These are phyloP conservation scores for Trametes villosa DNA, from an alignment of 768 basidiomycete species.

Conservation along the genomic window DNA sequence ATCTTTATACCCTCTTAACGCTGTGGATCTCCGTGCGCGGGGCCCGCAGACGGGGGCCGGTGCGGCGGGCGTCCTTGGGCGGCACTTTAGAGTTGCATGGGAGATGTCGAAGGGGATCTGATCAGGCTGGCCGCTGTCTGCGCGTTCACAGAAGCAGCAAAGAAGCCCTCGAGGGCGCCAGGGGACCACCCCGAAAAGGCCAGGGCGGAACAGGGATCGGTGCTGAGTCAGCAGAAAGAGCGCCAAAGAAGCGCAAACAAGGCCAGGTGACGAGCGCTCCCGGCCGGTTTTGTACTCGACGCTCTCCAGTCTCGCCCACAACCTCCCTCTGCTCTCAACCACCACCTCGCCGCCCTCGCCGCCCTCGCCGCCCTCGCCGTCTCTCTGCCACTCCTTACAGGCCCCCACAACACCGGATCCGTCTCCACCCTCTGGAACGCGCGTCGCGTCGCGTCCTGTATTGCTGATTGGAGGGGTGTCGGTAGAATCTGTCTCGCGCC, in stretches of 20 bases:
- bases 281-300: slow-evolving; percentile 17
- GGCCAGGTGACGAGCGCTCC: slow-evolving; percentile 16
- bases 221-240: slow-evolving; percentile 18
- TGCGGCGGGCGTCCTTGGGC: background rate
- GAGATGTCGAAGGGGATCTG: slow-evolving; percentile 17
- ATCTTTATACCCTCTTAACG: background rate
- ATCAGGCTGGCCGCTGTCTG: slow-evolving; percentile 3
- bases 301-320: slow-evolving; percentile 11
- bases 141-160: slow-evolving; percentile 10
- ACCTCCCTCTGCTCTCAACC: slow-evolving; percentile 15
- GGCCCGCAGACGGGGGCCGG: too few relatives aligned
- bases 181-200: background rate
- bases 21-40: background rate
- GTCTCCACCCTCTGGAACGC: slow-evolving; percentile 19
- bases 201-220: slow-evolving; percentile 10
- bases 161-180: background rate
- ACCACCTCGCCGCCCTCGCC: slow-evolving; percentile 10
- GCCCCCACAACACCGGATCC: background rate
- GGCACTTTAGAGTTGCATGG: slow-evolving; percentile 9
- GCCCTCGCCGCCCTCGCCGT: background rate
- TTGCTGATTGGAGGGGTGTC: slow-evolving; percentile 21
- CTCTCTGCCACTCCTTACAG: background rate
- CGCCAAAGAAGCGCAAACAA: slow-evolving; percentile 30
- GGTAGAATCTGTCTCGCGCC: slow-evolving; percentile 27
- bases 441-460: slow-evolving; percentile 23